Base-by-base conservation (phyloP, 345 rosid species). In the Arabis alpina region DNA sequence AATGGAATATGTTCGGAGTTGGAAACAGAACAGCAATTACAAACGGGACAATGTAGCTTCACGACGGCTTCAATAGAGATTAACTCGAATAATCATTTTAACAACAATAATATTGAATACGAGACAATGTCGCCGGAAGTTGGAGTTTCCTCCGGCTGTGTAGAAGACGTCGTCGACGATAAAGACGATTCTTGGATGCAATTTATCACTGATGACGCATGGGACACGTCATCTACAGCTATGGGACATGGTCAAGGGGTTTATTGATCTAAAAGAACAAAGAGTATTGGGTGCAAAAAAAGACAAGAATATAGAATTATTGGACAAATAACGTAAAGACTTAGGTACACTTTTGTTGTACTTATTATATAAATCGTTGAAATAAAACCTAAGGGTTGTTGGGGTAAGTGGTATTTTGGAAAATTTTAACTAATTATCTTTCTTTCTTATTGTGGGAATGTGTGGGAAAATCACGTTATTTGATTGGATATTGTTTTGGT, bases 101-200 rank as follows among this genome's bases (percentile, higher is more conserved):
- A 44, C 8, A 51, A 63, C 47, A 66, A 82, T 10, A 69, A 64
- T 11, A 34, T 34, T 34, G 77, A 84, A 3, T 77, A 76, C 14
- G 94, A 88, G 62, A 81, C 85, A 25, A 74, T 84, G 96, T 90
- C 96, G 2, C 97, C 98, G 2, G 96, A 93, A 48, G 71, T 90
- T 50, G 88, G 85, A 4, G 44, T 70, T 32, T 83, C 87, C 13
- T 76, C 91, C 2, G 80, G 81, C 8, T 78, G 82, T 54, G 72
- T 76, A 10, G 96, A 84, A 13, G 93, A 83, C 42, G 89, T 84
- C 10, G 92, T 84, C 48, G 93, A 87, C 42, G 97, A 88, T 45
- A 90, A 87, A 78, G 98, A 93, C 44, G 97, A 93, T 51, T 93
- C 97, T 3, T 93, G 98, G 98, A 93, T 90, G 97, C 97, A 90